Evolutionary conservation across 441 rosid species (phyloP).

Genomic region (Erodium chrysanthum): DNA sequence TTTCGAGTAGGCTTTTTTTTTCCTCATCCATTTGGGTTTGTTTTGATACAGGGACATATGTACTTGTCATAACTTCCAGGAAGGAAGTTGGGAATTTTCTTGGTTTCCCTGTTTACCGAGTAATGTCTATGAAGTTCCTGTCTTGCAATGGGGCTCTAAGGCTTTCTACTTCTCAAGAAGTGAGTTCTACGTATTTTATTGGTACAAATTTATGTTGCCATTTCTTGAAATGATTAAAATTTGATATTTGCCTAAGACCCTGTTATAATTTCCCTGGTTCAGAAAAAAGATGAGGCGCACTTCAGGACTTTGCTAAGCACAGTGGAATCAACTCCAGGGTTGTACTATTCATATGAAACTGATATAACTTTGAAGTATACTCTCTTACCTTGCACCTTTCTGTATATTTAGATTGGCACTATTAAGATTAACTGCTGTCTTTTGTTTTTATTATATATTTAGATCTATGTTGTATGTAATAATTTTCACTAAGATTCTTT

Average conservation of each 20-base stretch:
- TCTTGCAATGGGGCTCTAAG: constrained; percentile 64
- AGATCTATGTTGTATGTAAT: constrained; percentile 7
- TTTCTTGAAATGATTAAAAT: constrained; percentile 9
- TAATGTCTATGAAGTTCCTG: constrained; percentile 61
- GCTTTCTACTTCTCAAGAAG: constrained; percentile 68
- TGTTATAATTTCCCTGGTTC: constrained; percentile 21
- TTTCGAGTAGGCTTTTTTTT: background rate
- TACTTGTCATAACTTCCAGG: constrained; percentile 67
- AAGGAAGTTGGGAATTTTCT: constrained; percentile 60
- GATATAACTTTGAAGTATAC: constrained; percentile 85
- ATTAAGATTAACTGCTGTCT: constrained; percentile 2
- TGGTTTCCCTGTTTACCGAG: constrained; percentile 59
- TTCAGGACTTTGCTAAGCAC: constrained; percentile 59
- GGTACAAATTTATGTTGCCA: background rate
- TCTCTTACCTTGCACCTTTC: constrained; percentile 14
- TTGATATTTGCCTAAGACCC: constrained; percentile 9
- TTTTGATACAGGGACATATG: constrained; percentile 48
- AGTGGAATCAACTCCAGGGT: constrained; percentile 78
- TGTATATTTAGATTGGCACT: constrained; percentile 3
- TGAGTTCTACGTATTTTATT: constrained; percentile 26
- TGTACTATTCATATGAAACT: constrained; percentile 81
- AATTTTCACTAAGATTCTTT: constrained; percentile 20
- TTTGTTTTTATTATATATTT: constrained; percentile 5
- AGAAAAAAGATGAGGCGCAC: constrained; percentile 81
- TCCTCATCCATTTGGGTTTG: background rate